Percentiles rank a stretch among this genome's conserved stretches.
phyloP scores from a whole-genome alignment of 371 early-diverging fungal species.

The Apophysomyces ossiformis region DNA sequence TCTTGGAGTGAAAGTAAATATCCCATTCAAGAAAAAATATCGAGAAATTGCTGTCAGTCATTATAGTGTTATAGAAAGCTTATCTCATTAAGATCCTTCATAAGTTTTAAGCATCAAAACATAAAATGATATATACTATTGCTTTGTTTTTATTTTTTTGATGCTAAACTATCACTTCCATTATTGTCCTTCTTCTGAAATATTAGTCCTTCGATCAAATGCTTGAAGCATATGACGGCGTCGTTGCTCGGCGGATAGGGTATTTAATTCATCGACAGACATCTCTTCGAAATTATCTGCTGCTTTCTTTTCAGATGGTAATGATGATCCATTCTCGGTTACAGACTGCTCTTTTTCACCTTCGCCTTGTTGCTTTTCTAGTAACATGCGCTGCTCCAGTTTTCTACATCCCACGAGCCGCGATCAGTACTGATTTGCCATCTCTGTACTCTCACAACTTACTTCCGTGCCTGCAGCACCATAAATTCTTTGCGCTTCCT shows the following conservation, averaged over 20 bases:
- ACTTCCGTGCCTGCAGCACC: conserved; percentile 87
- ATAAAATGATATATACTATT: background rate
- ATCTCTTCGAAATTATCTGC: conserved; percentile 37
- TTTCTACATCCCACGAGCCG: conserved; percentile 24
- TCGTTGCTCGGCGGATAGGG: conserved; percentile 45
- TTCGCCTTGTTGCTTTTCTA: conserved; percentile 33
- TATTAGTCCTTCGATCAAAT: conserved; percentile 19
- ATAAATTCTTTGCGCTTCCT: conserved; percentile 85
- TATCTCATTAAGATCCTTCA: too few species aligned
- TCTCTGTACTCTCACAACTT: conserved; percentile 19
- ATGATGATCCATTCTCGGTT: background rate
- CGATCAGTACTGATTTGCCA: background rate
- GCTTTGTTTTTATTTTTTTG: too few species aligned
- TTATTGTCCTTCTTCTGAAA: background rate
- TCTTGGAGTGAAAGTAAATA: too few species aligned
- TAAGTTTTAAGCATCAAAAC: background rate
- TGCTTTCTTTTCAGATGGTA: background rate
- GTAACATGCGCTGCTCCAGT: conserved; percentile 25
- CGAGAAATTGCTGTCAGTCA: too few species aligned
- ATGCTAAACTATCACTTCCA: background rate
- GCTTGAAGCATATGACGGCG: conserved; percentile 50
- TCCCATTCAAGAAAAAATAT: too few species aligned
- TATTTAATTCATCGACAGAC: conserved; percentile 52
- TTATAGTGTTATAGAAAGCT: too few species aligned
- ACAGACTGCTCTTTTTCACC: background rate